Evolutionary conservation across 768 basidiomycete species (phyloP), one percentile per base, ranked within the genome.

Genomic region (Asterophora parasitica): DNA sequence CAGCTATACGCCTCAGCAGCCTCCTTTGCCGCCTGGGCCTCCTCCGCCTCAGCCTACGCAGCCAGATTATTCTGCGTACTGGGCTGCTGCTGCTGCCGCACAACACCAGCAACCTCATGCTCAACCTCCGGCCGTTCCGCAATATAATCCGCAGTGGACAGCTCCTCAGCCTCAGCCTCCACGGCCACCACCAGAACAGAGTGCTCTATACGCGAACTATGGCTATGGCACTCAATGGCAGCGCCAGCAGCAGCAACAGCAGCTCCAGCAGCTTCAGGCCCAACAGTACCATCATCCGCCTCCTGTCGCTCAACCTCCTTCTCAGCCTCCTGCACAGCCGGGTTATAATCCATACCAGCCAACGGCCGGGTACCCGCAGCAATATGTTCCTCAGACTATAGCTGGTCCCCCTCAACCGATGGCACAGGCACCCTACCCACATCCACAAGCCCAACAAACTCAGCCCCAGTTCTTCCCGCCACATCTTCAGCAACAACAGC

Each of bases 191-290:
- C 73, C 85, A 11, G 87, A 91, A 55, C 89, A 92, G 60, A 87
- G 83, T 61, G 83, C 87, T 19, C 67, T 93, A 16, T 94, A 93
- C 61, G 89, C 90, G 1, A 92, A 92, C 61, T 94, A 94, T 60
- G 92, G 92, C 27, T 94, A 95, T 62, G 88, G 89, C 2, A 76
- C 80, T 40, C 83, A 86, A 55, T 81, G 82, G 78, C 83, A 84
- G 57, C 84, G 84, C 36, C 82, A 80, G 35, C 83, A 82, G 42
- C 69, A 72, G 45, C 71, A 71, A 19, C 66, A 67, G 32, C 66
- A 68, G 23, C 64, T 70, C 11, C 77, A 72, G 32, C 77, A 71
- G 39, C 72, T 74, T 50, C 78, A 69, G 41, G 73, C 75, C 30
- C 80, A 69, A 39, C 73, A 76, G 46, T 74, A 79, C 36, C 74